Evolutionary conservation across 2,329 filamentous ascomycete genomes (phyloP), one percentile per base, ranked within the genome.

Genomic region (Colletotrichum sp.): DNA sequence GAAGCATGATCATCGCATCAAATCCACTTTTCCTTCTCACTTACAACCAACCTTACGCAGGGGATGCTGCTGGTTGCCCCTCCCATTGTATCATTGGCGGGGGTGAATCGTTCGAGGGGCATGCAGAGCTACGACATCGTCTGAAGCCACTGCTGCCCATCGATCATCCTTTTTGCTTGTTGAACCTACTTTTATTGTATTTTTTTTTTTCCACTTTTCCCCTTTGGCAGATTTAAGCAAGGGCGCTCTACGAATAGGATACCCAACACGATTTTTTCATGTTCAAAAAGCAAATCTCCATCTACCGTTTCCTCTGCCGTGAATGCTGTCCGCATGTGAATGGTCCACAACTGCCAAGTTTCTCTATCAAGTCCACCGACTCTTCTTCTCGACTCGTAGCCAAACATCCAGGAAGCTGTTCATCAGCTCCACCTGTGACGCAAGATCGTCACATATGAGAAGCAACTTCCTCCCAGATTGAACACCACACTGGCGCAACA

Each of bases 321-420:
- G 52, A 30, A 38, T n/a, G 5, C 16, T 13, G 12, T 8, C 55
- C 67, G 13, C 55, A n/a, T 34, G n/a, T 13, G 8, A 28, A 13
- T 34, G 26, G 26, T 55, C 67, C 28, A 43, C 36, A 28, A 24
- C n/a, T 61, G 67, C 67, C 67, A 63, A 24, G n/a, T 34, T 9
- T 18, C n/a, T 16, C 48, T 34, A 26, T 15, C 10, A 34, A 61
- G 72, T 26, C 38, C 34, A 72, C 72, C 60, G 36, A 71, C 72
- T 71, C 67, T 74, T 66, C 61, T 71, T 60, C 67, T 74, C 67
- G 48, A 60, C 48, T 67, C 71, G 28, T 9, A 26, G 61, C 34
- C 34, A 38, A 38, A 38, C 24, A 34, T 13, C 16, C 58, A 64
- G 61, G 61, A 38, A 8, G 61, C 60, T 21, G 30, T 36, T 34